Conservation (phyloP, 2,329 filamentous ascomycete genomes). For the Colletotrichum truncatum region DNA sequence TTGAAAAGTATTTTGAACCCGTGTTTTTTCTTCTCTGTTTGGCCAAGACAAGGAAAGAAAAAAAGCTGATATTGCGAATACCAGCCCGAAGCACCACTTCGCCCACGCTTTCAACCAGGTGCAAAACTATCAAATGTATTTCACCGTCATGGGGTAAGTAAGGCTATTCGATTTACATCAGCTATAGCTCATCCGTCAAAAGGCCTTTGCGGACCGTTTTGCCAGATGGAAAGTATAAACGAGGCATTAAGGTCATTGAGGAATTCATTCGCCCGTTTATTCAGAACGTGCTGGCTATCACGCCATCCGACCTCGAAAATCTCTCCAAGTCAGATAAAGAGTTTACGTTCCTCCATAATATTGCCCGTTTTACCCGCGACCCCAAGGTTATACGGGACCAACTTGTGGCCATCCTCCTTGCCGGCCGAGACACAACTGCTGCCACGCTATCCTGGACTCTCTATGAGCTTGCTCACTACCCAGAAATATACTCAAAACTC, state of each 20-base stretch:
- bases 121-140: slow-evolving; percentile 71
- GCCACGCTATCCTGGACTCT: slow-evolving; percentile 58
- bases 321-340: slow-evolving; percentile 72
- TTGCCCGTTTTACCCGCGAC: slow-evolving; percentile 75
- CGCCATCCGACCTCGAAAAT: slow-evolving; percentile 72
- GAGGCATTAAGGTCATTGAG: slow-evolving; percentile 72
- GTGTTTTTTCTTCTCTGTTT: no score
- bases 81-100: slow-evolving; percentile 65
- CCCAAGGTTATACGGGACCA: slow-evolving; percentile 75
- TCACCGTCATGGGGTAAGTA: slow-evolving; percentile 57
- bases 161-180: not conserved
- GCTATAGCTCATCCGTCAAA: not conserved
- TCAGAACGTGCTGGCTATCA: slow-evolving; percentile 69
- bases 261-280: slow-evolving; percentile 77
- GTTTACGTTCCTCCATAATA: slow-evolving; percentile 82
- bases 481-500: slow-evolving; percentile 50
- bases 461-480: slow-evolving; percentile 50
- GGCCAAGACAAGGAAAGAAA: no score
- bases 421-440: slow-evolving; percentile 65
- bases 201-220: slow-evolving; percentile 69
- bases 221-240: slow-evolving; percentile 67
- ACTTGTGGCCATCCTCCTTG: slow-evolving; percentile 74
- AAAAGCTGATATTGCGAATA: slow-evolving; percentile 25
- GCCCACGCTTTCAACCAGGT: slow-evolving; percentile 76
- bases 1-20: slow-evolving; percentile 47